Conservation (phyloP, 208 protist species). For the Endotrypanum monterogeii region DNA sequence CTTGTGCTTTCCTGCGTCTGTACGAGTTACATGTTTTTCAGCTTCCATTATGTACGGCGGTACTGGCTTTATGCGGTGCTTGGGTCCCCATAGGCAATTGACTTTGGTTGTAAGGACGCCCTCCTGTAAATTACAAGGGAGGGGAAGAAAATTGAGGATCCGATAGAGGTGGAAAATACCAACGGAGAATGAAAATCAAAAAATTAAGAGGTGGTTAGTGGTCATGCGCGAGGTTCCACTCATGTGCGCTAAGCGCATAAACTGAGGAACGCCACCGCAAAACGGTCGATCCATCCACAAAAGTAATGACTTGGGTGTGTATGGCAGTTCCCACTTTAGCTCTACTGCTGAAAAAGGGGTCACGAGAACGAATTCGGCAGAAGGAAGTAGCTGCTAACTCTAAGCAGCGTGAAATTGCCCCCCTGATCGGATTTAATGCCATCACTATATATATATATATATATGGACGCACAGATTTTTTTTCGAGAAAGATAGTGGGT, state of each 20-base stretch:
- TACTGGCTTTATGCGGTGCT: background rate
- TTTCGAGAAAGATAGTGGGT: no score
- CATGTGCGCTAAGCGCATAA: background rate
- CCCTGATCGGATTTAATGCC: no score
- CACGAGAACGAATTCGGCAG: background rate
- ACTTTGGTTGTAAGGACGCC: background rate
- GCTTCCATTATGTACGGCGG: slow-evolving; percentile 2
- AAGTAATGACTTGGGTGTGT: background rate
- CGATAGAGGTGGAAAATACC: background rate
- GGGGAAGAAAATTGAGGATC: background rate
- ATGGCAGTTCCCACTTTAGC: background rate
- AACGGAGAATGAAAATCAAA: background rate
- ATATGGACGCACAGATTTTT: no score
- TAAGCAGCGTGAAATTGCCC: no score
- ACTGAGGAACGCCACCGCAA: background rate
- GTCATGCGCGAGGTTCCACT: background rate
- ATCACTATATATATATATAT: no score
- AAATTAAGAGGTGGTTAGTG: background rate
- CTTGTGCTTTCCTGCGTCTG: background rate
- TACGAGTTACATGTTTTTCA: background rate
- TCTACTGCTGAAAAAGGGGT: background rate
- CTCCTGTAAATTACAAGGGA: background rate
- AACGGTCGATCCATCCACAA: background rate
- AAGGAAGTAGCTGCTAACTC: no score
- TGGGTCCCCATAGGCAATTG: background rate